Evolutionary conservation across 164 flowering plant species (phyloP).

Genomic region (Nymphaea thermarum): DNA sequence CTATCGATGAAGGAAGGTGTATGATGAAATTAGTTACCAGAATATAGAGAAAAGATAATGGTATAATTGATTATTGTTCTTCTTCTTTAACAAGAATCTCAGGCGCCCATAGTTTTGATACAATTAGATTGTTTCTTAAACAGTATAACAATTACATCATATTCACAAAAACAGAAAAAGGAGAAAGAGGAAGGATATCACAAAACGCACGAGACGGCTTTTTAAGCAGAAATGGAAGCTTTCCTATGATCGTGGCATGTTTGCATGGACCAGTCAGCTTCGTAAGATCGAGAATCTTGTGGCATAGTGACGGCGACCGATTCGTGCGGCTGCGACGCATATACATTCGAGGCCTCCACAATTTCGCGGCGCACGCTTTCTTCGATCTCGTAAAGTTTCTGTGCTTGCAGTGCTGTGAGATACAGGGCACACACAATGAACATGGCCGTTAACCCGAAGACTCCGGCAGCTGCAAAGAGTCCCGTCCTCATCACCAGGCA

Average conservation of each 20-base stretch:
- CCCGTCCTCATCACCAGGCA: slow-evolving; percentile 54
- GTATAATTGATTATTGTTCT: no score
- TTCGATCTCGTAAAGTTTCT: slow-evolving; percentile 25
- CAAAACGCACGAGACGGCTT: not conserved
- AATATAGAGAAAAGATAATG: no score
- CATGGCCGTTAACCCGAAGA: slow-evolving; percentile 48
- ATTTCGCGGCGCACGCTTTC: slow-evolving; percentile 36
- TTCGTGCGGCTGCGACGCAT: slow-evolving; percentile 54
- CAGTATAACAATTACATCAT: no score
- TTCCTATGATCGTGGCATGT: slow-evolving; percentile 1
- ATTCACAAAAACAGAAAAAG: no score
- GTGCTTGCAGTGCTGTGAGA: slow-evolving; percentile 50
- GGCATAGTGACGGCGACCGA: slow-evolving; percentile 12
- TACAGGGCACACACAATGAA: slow-evolving; percentile 60
- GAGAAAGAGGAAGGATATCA: no score
- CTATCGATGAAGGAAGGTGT: no score
- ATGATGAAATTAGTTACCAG: no score
- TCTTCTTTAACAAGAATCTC: no score
- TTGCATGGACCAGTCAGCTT: not conserved
- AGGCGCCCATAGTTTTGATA: no score
- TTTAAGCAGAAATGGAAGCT: not conserved
- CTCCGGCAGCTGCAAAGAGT: slow-evolving; percentile 66
- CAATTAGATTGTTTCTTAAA: no score
- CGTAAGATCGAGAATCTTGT: slow-evolving; percentile 4
- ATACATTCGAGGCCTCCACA: slow-evolving; percentile 35